Percentiles rank a stretch among this genome's conserved stretches.
phyloP scores from a whole-genome alignment of 2,329 filamentous ascomycete genomes.

The Colletotrichum falcatum region DNA sequence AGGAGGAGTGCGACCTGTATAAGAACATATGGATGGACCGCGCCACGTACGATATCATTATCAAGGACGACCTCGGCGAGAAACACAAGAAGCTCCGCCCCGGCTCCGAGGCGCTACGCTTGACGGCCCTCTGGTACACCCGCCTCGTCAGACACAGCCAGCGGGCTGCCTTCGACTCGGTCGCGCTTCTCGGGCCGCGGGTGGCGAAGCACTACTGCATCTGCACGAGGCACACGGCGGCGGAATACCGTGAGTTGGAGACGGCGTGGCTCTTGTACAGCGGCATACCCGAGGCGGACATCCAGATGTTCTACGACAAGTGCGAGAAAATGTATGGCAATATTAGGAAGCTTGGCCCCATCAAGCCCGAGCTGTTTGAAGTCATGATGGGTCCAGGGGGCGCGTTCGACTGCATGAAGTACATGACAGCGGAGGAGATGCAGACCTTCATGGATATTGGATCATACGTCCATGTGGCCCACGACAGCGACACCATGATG shows the following conservation, averaged over 20 bases:
- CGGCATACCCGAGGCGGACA: not conserved
- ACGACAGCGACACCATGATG: not conserved
- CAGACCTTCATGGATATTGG: slow-evolving; percentile 4
- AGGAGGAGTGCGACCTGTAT: slow-evolving; percentile 23
- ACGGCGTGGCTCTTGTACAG: slow-evolving; percentile 9
- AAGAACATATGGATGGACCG: slow-evolving; percentile 32
- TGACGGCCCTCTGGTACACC: slow-evolving; percentile 16
- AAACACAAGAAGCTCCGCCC: slow-evolving; percentile 5
- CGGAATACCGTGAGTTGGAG: slow-evolving; percentile 3
- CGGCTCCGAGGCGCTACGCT: slow-evolving; percentile 28
- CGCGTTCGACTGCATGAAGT: not conserved
- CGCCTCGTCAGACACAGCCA: slow-evolving; percentile 21
- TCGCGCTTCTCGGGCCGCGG: slow-evolving; percentile 4
- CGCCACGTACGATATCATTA: slow-evolving; percentile 9
- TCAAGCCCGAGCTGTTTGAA: not conserved
- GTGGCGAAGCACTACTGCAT: slow-evolving; percentile 25
- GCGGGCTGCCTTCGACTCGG: slow-evolving; percentile 4
- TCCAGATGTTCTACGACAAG: slow-evolving; percentile 3
- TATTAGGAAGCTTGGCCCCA: not conserved
- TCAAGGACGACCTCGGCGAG: slow-evolving; percentile 9
- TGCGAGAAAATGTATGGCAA: slow-evolving; percentile 6
- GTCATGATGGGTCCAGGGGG: not conserved
- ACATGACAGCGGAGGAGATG: slow-evolving; percentile 11
- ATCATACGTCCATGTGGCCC: not conserved
- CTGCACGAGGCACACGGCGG: not conserved